Conservation (phyloP, 495 filamentous ascomycete genomes). For the Lasiosphaeriaceae sp. region DNA sequence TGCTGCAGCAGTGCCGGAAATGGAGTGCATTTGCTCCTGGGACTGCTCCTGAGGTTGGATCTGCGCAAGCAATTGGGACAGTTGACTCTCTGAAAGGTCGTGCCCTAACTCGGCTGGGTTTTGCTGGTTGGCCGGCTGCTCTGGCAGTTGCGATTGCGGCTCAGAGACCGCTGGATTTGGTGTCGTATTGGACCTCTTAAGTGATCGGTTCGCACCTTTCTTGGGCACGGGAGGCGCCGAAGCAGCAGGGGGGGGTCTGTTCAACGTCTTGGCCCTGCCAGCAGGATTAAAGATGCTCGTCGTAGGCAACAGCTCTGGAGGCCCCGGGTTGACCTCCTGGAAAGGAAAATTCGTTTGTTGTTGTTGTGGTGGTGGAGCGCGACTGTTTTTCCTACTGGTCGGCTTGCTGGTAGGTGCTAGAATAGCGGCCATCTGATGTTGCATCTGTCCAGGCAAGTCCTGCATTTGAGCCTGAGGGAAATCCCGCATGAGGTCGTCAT, state of each 20-base stretch:
- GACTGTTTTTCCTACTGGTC: slow-evolving; percentile 10
- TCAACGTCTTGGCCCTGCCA: slow-evolving; percentile 23
- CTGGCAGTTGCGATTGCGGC: neutral
- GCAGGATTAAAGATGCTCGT: slow-evolving; percentile 42
- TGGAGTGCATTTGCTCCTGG: neutral
- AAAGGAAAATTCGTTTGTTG: slow-evolving; percentile 31
- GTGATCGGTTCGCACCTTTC: slow-evolving; percentile 13
- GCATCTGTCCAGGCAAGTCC: slow-evolving; percentile 11
- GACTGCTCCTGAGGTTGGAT: neutral
- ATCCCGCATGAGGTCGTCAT: slow-evolving; percentile 27
- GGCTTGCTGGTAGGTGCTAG: slow-evolving; percentile 12
- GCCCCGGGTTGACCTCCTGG: slow-evolving; percentile 38
- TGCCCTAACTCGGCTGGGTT: neutral
- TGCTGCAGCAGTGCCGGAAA: neutral
- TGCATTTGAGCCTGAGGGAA: slow-evolving; percentile 16
- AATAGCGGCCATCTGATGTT: slow-evolving; percentile 8
- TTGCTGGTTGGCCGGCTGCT: neutral
- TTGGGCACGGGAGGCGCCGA: slow-evolving; percentile 9
- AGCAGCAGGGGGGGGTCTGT: slow-evolving; percentile 12
- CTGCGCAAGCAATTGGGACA: neutral
- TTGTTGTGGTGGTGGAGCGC: slow-evolving; percentile 6
- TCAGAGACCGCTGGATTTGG: slow-evolving; percentile 16
- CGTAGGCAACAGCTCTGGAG: slow-evolving; percentile 41
- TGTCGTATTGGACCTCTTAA: slow-evolving; percentile 26
- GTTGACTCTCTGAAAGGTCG: neutral